phyloP scores from a whole-genome alignment of 1,284 basidiomycete species.

The Sanguinoderma infundibulare region DNA sequence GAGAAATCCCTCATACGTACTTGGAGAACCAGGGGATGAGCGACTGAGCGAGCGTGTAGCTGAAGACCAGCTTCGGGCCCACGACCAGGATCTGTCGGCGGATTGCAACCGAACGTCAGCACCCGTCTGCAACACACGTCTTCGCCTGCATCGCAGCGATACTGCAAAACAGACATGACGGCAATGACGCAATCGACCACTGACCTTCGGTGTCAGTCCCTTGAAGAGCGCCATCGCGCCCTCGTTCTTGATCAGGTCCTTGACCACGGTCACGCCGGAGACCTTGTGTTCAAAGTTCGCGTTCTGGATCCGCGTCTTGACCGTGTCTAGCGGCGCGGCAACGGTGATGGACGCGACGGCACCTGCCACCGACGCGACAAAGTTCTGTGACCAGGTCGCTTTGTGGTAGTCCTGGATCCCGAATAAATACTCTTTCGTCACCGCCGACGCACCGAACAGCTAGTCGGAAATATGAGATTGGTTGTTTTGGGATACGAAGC shows the following conservation, averaged over 20 bases:
- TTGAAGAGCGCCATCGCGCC: constrained; percentile 93
- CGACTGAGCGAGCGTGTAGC: constrained; percentile 95
- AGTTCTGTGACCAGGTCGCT: constrained; percentile 96
- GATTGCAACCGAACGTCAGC: neutral
- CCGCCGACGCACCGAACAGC: constrained; percentile 96
- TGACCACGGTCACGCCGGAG: constrained; percentile 86
- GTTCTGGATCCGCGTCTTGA: constrained; percentile 98
- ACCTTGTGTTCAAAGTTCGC: constrained; percentile 95
- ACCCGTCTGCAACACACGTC: neutral
- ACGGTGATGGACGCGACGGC: constrained; percentile 96
- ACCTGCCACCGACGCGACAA: constrained; percentile 92
- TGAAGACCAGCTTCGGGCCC: constrained; percentile 97
- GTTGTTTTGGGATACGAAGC: neutral
- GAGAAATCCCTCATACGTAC: constrained; percentile 59
- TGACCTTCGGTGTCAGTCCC: constrained; percentile 91
- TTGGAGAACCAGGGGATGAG: constrained; percentile 94
- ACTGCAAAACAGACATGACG: neutral
- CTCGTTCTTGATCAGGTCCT: constrained; percentile 89
- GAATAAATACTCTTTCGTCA: constrained; percentile 94
- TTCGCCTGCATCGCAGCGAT: neutral
- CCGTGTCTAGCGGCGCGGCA: constrained; percentile 93
- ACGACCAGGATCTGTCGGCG: constrained; percentile 87
- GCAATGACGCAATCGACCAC: constrained; percentile 26
- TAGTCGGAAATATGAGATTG: constrained; percentile 34
- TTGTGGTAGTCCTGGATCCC: constrained; percentile 88